Conservation (phyloP, 1,139 yeast genomes). For the Yamadazyma jaroonii region DNA sequence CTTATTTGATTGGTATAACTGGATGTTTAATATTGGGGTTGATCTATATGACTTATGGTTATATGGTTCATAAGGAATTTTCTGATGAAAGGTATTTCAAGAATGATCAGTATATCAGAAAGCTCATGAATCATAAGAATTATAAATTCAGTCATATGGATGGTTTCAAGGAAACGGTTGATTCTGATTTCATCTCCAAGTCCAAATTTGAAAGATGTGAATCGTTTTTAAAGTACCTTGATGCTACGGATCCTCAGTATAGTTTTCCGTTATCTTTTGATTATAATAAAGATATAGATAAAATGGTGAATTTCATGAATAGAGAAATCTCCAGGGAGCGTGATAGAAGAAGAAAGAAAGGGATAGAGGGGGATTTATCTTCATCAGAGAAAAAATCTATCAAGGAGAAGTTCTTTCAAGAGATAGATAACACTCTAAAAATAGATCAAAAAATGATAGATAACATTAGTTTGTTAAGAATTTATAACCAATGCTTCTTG, state of each 20-base stretch:
- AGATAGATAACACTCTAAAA: conserved; percentile 7
- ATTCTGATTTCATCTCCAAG: conserved; percentile 13
- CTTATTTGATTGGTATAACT: neutral
- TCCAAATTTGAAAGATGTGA: conserved; percentile 25
- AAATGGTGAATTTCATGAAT: conserved; percentile 16
- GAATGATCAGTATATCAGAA: conserved; percentile 18
- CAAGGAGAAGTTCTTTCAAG: conserved; percentile 5
- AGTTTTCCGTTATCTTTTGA: conserved; percentile 16
- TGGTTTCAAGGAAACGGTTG: conserved; percentile 14
- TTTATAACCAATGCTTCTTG: conserved; percentile 36
- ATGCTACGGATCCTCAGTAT: conserved; percentile 24
- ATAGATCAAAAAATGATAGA: conserved; percentile 39
- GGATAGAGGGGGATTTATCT: conserved; percentile 3
- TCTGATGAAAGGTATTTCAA: conserved; percentile 4
- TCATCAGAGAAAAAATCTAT: conserved; percentile 5
- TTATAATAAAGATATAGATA: conserved; percentile 31
- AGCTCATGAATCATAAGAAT: conserved; percentile 27
- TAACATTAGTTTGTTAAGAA: conserved; percentile 26
- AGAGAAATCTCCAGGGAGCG: conserved; percentile 9
- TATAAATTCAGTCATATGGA: conserved; percentile 26
- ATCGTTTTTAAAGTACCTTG: conserved; percentile 25
- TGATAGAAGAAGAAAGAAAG: conserved; percentile 11
- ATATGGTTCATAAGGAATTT: conserved; percentile 2
- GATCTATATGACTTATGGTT: conserved; percentile 5
- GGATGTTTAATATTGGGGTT: conserved; percentile 1